Conservation (phyloP, 139 green algal genomes). For the Auxenochlorella protothecoides region DNA sequence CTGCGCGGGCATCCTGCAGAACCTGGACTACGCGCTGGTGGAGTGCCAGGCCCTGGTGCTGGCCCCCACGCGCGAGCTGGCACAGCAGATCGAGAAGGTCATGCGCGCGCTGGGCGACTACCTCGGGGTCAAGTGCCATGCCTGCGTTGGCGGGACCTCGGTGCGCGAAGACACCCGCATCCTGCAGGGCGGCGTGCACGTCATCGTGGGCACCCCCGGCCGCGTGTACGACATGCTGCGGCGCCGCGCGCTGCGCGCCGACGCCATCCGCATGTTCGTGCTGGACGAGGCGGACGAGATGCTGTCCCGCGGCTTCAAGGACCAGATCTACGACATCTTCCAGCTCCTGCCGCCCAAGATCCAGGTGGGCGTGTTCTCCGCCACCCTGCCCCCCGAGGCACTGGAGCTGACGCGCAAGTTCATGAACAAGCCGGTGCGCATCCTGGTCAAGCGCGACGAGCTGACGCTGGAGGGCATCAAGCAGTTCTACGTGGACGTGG, state of each 20-base stretch:
- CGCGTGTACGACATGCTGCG: conserved; percentile 99
- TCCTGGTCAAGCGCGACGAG: conserved; percentile 99
- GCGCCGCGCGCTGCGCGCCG: conserved; percentile 79
- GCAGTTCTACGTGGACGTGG: conserved; percentile 85
- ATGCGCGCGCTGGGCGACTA: conserved; percentile 97
- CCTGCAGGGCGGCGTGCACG: conserved; percentile 73
- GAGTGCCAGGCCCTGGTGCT: conserved; percentile 98
- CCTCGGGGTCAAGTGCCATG: conserved; percentile 97
- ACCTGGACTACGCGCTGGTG: conserved; percentile 87
- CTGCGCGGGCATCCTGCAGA: conserved; percentile 95
- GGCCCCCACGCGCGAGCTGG: conserved; percentile 96
- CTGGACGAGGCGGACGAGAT: conserved; percentile 99
- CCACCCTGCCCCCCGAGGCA: conserved; percentile 95
- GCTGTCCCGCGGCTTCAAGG: conserved; percentile 97
- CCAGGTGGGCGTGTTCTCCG: conserved; percentile 98
- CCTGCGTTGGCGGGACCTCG: conserved; percentile 94
- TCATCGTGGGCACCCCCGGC: conserved; percentile 96
- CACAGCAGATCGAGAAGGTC: conserved; percentile 99
- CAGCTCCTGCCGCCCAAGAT: conserved; percentile 97
- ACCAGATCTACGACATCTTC: conserved; percentile 99
- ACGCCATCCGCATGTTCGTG: conserved; percentile 90
- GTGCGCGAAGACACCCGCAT: conserved; percentile 96
- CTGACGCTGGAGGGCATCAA: conserved; percentile 99
- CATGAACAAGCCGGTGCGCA: conserved; percentile 99
- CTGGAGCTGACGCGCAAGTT: conserved; percentile 99